These are phyloP conservation scores for Ceratobasidium sp. DNA, from an alignment of 1,284 basidiomycete species.

Conservation along the genomic window DNA sequence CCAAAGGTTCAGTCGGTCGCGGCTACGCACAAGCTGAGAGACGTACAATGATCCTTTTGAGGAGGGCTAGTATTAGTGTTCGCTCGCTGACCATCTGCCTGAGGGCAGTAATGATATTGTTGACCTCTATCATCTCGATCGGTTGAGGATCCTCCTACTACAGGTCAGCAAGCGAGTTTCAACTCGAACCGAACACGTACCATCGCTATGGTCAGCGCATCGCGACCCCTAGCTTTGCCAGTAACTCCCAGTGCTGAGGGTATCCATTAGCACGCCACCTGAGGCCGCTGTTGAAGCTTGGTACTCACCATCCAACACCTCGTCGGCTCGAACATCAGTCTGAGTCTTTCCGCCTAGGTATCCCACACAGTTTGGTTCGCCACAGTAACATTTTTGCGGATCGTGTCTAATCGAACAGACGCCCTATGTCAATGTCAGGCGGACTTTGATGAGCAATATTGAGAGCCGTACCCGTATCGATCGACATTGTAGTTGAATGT, in stretches of 20 bases:
- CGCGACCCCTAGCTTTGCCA: conserved; percentile 79
- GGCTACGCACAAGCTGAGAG: background rate
- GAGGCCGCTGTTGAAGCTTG: conserved; percentile 12
- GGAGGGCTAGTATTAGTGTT: conserved; percentile 83
- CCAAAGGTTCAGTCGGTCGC: background rate
- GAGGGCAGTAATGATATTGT: conserved; percentile 91
- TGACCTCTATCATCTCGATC: conserved; percentile 84
- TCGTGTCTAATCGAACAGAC: conserved; percentile 72
- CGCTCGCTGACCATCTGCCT: conserved; percentile 84
- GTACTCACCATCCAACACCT: conserved; percentile 88
- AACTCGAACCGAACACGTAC: conserved; percentile 15
- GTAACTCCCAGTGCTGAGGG: conserved; percentile 88
- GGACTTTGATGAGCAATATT: conserved; percentile 6
- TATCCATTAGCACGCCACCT: conserved; percentile 38
- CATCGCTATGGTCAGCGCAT: conserved; percentile 63
- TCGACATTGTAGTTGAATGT: conserved; percentile 99
- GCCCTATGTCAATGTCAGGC: conserved; percentile 44
- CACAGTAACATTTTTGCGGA: conserved; percentile 95
- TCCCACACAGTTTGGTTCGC: conserved; percentile 95
- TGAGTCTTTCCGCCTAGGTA: conserved; percentile 98
- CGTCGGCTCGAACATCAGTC: conserved; percentile 80
- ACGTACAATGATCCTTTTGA: conserved; percentile 85
- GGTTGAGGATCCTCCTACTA: conserved; percentile 66
- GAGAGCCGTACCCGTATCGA: conserved; percentile 85
- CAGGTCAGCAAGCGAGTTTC: background rate